A percentile compares a stretch with the other conserved stretches of the same genome.
phyloP scores from a whole-genome alignment of 73 alveolate genomes.

The Loxodes magnus region DNA sequence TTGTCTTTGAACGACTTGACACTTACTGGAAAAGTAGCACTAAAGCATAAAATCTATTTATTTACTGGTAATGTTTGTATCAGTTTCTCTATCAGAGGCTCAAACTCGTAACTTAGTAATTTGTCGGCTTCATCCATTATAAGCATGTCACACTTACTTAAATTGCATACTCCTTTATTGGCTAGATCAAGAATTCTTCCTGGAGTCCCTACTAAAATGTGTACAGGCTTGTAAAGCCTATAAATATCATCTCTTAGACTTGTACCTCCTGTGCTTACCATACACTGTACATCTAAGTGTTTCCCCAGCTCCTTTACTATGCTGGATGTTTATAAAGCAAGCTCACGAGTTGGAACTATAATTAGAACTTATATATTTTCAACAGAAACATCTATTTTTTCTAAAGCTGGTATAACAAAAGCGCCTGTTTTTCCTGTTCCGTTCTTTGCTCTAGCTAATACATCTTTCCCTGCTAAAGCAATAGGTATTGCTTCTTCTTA shows the following conservation, averaged over 20 bases:
- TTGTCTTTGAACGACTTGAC: no score
- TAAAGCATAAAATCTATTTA: no score
- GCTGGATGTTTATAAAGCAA: conserved; percentile 82
- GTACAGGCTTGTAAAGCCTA: conserved; percentile 78
- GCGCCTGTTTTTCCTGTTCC: conserved; percentile 98
- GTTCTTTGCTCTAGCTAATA: conserved; percentile 91
- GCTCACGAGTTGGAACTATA: conserved; percentile 91
- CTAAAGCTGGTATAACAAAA: conserved; percentile 74
- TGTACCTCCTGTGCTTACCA: conserved; percentile 79
- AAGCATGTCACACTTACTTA: background rate
- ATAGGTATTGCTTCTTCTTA: conserved; percentile 78
- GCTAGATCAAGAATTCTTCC: conserved; percentile 39
- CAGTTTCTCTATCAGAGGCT: no score
- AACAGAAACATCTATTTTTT: conserved; percentile 52
- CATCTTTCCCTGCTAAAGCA: conserved; percentile 52
- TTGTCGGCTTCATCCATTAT: conserved; percentile 36
- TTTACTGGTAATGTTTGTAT: no score
- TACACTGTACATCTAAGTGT: conserved; percentile 85
- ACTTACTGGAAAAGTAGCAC: no score
- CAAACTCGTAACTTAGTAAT: no score
- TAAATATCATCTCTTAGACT: conserved; percentile 66
- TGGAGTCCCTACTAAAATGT: conserved; percentile 87
- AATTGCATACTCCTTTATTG: background rate
- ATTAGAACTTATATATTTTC: conserved; percentile 63
- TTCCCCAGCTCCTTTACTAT: conserved; percentile 66